Evolutionary conservation across 805 yeast species (phyloP).

Genomic region (Candida corydali): DNA sequence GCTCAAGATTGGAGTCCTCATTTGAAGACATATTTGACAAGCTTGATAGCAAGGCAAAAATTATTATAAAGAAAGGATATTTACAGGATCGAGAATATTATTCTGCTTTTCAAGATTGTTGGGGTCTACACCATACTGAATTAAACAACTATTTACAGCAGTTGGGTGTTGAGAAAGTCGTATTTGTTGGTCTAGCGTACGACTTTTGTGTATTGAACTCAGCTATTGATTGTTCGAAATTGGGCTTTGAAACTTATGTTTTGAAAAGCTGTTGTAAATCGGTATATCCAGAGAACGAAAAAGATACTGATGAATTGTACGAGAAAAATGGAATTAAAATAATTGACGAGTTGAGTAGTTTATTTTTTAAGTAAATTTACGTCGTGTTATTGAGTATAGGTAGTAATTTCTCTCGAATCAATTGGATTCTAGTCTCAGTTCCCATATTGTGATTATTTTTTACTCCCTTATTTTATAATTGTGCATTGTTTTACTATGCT

Average conservation of each 20-base stretch:
- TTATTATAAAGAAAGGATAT: constrained; percentile 65
- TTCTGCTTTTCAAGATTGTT: constrained; percentile 79
- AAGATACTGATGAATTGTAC: constrained; percentile 31
- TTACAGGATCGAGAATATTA: constrained; percentile 75
- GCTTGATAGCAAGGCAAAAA: constrained; percentile 32
- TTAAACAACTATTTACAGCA: constrained; percentile 45
- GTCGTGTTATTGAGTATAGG: too few relatives aligned
- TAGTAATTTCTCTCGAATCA: too few relatives aligned
- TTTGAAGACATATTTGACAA: constrained; percentile 35
- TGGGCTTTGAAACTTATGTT: constrained; percentile 64
- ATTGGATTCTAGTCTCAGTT: too few relatives aligned
- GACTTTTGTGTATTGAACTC: constrained; percentile 84
- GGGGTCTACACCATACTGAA: constrained; percentile 71
- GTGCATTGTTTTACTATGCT: too few relatives aligned
- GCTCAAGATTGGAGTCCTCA: constrained; percentile 57
- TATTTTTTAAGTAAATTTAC: too few relatives aligned
- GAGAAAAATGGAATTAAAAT: constrained; percentile 29
- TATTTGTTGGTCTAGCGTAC: constrained; percentile 77
- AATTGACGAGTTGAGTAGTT: constrained; percentile 9
- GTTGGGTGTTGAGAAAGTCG: constrained; percentile 54
- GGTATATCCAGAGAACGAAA: constrained; percentile 44
- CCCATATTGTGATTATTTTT: too few relatives aligned
- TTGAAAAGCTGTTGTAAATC: constrained; percentile 53
- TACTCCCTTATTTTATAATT: too few relatives aligned
- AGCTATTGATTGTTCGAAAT: constrained; percentile 59